Evolutionary conservation across 805 yeast genomes (phyloP), one percentile per base, ranked within the genome.

Genomic region (Hermanozyma aechmeae): DNA sequence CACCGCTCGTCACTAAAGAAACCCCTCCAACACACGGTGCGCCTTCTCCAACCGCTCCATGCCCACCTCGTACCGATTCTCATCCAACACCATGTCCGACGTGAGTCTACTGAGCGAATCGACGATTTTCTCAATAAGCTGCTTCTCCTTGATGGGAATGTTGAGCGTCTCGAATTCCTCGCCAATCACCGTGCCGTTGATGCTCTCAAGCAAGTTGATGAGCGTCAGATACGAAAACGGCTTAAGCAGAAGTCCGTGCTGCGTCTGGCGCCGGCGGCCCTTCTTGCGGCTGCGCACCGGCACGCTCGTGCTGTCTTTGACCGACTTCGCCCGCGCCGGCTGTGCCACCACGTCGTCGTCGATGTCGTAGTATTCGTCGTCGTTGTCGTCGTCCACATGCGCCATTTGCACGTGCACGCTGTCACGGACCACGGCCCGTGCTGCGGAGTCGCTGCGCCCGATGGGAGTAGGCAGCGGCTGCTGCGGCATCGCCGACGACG

Each of bases 61-160:
- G 9, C 96, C 95, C 36, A 84, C 85, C 11, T 76, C 77, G 33
- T 80, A 78, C 45, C 92, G 73, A 16, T 72, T 73, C 16, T 84
- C 84, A 51, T 89, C 95, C 32, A 83, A 50, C 30, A 86, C 80
- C 83, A 92, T 85, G 47, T 86, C 96, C 30, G 87, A 84, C 3
- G 95, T 85, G 34, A 92, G 67, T 43, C 92, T 68, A 23, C 92
- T 78, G 26, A 89, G 61, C 2, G 93, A 77, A 45, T 86, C 95
- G 3, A 89, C 81, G 27, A 89, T 74, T 52, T 84, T 76, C 46
- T 89, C 96, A 24, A 89, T 62, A 23, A 87, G 63, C 43, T 73
- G 78, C 40, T 81, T 79, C 46, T 86, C 95, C 34, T 78, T 79
- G 0, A 68, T 56, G 7, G 89, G 86, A 39, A 86, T 64, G 22